Conservation (phyloP, 2,329 filamentous ascomycete genomes). For the Colletotrichum sp. region DNA sequence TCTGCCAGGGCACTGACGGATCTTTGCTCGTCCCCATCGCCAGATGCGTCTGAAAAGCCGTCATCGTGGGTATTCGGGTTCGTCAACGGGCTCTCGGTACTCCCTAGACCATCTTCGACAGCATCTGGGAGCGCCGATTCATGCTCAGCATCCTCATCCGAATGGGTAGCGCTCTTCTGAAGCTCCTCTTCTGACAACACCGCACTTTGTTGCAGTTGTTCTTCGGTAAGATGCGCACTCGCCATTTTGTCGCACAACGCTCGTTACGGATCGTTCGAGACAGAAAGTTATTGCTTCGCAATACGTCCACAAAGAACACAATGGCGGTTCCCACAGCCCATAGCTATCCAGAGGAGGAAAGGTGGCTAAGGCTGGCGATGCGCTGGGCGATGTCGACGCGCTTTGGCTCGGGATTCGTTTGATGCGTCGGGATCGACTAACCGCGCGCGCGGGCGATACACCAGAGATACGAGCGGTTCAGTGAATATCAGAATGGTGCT, state of each 20-base stretch:
- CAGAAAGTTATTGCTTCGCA: not conserved
- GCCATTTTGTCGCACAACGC: conserved; percentile 39
- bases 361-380: not conserved
- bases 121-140: conserved; percentile 31
- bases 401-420: not conserved
- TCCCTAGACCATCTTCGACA: conserved; percentile 22
- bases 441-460: not conserved
- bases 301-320: not conserved
- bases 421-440: not conserved
- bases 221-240: conserved; percentile 60
- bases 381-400: not conserved
- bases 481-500: not conserved
- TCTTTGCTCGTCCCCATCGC: conserved; percentile 25
- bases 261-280: not conserved
- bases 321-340: not conserved
- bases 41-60: not conserved
- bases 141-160: conserved; percentile 51
- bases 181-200: conserved; percentile 54
- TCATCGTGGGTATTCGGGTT: not conserved
- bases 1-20: conserved; percentile 29
- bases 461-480: not conserved
- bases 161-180: conserved; percentile 52
- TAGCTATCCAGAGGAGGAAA: not conserved
- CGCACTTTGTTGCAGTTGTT: conserved; percentile 62
- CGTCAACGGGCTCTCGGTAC: conserved; percentile 10